A percentile compares a stretch with the other conserved stretches of the same genome.
Conservation (phyloP, 2,329 filamentous ascomycete genomes). For the Sordariomycetes sp. region DNA sequence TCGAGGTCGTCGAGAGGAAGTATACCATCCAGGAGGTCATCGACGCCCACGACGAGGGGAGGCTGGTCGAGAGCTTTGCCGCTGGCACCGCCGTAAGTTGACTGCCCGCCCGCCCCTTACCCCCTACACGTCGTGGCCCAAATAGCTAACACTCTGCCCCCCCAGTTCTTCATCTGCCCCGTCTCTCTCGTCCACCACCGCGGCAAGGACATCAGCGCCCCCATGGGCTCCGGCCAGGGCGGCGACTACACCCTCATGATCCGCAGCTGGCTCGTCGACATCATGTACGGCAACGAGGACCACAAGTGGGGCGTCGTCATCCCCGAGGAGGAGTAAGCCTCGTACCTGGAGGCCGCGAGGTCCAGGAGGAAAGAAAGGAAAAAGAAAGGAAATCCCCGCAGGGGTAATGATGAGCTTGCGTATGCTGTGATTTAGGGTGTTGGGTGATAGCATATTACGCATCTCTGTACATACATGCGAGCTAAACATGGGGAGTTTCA, state of each 20-base stretch:
- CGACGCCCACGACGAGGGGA: conserved; percentile 61
- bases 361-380: conserved; percentile 3
- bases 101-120: no score
- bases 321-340: conserved; percentile 30
- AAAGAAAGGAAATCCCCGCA: conserved; percentile 4
- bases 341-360: neutral
- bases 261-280: conserved; percentile 58
- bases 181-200: conserved; percentile 60
- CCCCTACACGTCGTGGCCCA: neutral
- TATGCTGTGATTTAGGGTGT: no score
- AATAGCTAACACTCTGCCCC: conserved; percentile 5
- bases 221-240: conserved; percentile 42
- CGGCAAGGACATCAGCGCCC: conserved; percentile 50
- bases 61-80: conserved; percentile 76
- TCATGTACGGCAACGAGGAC: conserved; percentile 62
- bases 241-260: conserved; percentile 49
- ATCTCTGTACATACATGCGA: no score
- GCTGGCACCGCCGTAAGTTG: conserved; percentile 70
- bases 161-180: conserved; percentile 59
- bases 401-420: neutral
- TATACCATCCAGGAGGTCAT: conserved; percentile 74
- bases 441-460: no score
- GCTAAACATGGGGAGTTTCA: no score
- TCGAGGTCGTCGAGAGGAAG: conserved; percentile 69
- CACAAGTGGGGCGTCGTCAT: conserved; percentile 63